Conservation (phyloP, 306 rosid species). For the Vicia villosa region DNA sequence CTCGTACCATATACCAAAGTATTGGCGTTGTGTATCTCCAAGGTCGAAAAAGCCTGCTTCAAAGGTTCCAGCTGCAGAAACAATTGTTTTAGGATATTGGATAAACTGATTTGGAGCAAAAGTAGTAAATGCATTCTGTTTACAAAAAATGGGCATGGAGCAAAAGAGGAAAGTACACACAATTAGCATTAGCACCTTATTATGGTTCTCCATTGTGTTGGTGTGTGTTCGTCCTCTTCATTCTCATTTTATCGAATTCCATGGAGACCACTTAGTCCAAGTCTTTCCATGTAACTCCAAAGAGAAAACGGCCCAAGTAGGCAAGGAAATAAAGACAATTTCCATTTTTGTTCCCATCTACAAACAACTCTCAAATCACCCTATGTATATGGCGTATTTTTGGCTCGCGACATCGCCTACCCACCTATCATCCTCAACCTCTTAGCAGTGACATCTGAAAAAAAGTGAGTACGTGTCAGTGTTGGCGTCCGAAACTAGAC, state of each 20-base stretch:
- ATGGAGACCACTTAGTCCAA: neutral
- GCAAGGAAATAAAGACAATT: too few relatives aligned
- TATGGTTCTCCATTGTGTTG: too few relatives aligned
- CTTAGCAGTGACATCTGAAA: too few relatives aligned
- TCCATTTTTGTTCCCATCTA: too few relatives aligned
- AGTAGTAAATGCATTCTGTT: neutral
- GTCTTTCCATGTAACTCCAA: neutral
- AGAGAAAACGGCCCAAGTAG: neutral
- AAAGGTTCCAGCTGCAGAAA: slow-evolving; percentile 7
- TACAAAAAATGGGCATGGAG: neutral
- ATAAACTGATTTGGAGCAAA: neutral
- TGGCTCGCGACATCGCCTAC: too few relatives aligned
- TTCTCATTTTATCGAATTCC: neutral
- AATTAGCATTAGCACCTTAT: too few relatives aligned
- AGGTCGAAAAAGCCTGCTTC: slow-evolving; percentile 19
- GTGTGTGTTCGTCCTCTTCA: neutral
- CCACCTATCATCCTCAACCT: too few relatives aligned
- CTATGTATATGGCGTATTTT: too few relatives aligned
- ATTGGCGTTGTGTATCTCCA: neutral
- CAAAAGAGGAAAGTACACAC: neutral
- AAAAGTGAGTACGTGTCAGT: too few relatives aligned
- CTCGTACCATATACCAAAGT: slow-evolving; percentile 30
- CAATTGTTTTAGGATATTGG: neutral
- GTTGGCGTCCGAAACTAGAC: too few relatives aligned
- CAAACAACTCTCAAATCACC: too few relatives aligned